A percentile compares a stretch with the other conserved stretches of the same genome.
phyloP scores from a whole-genome alignment of 2,329 filamentous ascomycete species.

The Westerdykella sp. region DNA sequence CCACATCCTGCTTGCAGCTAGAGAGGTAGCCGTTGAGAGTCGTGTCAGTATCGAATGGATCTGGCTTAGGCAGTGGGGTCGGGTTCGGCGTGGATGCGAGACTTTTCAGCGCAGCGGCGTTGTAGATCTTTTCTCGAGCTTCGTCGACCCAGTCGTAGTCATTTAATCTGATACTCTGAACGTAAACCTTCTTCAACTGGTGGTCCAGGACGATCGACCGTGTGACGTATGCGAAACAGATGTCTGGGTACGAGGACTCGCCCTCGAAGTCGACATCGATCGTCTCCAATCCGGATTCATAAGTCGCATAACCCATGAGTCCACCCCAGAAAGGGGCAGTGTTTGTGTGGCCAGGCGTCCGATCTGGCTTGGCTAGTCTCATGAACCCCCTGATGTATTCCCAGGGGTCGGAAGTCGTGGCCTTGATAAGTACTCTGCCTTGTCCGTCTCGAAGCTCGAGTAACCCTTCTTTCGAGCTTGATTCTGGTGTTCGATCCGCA shows the following conservation, averaged over 20 bases:
- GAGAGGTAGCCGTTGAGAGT: conserved; percentile 24
- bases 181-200: conserved; percentile 51
- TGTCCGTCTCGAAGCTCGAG: conserved; percentile 28
- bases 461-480: no score
- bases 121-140: conserved; percentile 23
- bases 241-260: conserved; percentile 52
- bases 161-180: conserved; percentile 59
- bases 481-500: conserved; percentile 3
- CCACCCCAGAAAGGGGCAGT: conserved; percentile 68
- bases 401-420: conserved; percentile 33
- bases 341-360: conserved; percentile 19
- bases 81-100: conserved; percentile 25
- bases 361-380: conserved; percentile 24
- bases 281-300: conserved; percentile 69
- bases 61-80: conserved; percentile 15
- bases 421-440: conserved; percentile 22
- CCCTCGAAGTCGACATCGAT: conserved; percentile 45
- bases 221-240: conserved; percentile 70
- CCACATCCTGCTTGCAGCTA: conserved; percentile 13
- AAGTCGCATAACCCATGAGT: conserved; percentile 77
- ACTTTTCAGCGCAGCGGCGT: conserved; percentile 24
- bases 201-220: conserved; percentile 75
- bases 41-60: conserved; percentile 28
- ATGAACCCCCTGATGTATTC: conserved; percentile 37
- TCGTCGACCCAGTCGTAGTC: conserved; percentile 45